Percentiles rank a stretch among this genome's conserved stretches.
These are phyloP conservation scores for Candida glucosophila DNA, from an alignment of 1,139 yeast species.

Conservation along the genomic window DNA sequence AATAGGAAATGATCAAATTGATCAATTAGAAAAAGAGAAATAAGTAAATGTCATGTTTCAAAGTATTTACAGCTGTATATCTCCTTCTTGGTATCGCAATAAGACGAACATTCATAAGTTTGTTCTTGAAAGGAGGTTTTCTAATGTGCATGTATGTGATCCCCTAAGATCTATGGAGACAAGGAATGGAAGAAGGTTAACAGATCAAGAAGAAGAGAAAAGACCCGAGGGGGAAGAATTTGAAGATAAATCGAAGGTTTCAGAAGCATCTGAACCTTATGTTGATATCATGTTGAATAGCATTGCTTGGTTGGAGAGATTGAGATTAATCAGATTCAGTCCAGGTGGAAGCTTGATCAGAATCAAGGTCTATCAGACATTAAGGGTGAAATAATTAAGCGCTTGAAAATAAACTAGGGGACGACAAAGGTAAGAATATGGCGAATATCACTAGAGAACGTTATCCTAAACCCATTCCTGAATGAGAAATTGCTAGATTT, in stretches of 20 bases:
- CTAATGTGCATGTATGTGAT: constrained; percentile 53
- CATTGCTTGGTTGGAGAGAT: constrained; percentile 54
- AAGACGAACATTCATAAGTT: constrained; percentile 51
- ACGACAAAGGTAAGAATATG: too few species aligned
- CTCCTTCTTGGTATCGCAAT: constrained; percentile 54
- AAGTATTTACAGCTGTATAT: constrained; percentile 44
- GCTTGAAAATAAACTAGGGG: too few species aligned
- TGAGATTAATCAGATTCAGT: constrained; percentile 42
- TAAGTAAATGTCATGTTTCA: constrained; percentile 46
- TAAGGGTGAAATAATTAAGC: too few species aligned
- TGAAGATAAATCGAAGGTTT: constrained; percentile 38
- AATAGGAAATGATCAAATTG: too few species aligned
- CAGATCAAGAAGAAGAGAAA: constrained; percentile 36
- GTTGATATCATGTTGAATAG: constrained; percentile 37
- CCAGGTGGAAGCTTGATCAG: too few species aligned
- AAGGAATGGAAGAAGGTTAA: constrained; percentile 43
- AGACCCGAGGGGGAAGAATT: constrained; percentile 32
- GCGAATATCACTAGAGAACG: too few species aligned
- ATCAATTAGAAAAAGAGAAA: too few species aligned
- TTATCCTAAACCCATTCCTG: too few species aligned
- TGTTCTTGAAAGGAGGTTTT: constrained; percentile 72
- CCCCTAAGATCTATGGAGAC: constrained; percentile 38
- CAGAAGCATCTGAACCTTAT: constrained; percentile 51
- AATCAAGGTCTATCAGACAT: too few species aligned
- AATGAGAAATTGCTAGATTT: too few species aligned